phyloP scores from a whole-genome alignment of 345 rosid genomes.

The Populus tremula region DNA sequence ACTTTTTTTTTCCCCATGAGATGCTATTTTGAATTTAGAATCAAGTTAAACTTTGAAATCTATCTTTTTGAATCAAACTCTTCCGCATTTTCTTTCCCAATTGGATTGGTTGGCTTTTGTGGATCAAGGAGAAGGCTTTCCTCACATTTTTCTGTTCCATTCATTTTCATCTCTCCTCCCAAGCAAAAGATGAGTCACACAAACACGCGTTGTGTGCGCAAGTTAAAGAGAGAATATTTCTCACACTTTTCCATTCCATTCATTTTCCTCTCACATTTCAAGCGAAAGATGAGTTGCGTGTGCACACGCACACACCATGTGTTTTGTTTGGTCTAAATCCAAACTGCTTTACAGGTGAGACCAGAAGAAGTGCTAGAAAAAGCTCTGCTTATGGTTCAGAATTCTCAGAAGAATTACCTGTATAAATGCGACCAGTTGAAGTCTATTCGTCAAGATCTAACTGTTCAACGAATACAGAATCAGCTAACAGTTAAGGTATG shows the following conservation, averaged over 20 bases:
- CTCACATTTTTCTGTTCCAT: neutral
- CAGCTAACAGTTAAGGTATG: constrained; percentile 81
- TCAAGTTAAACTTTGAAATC: neutral
- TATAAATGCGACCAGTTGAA: constrained; percentile 96
- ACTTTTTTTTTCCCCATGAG: neutral
- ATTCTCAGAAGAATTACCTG: constrained; percentile 86
- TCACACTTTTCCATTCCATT: neutral
- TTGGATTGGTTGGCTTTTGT: neutral
- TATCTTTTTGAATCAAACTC: neutral
- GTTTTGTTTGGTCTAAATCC: constrained; percentile 4
- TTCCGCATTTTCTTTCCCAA: neutral
- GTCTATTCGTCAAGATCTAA: constrained; percentile 97
- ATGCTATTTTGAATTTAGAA: neutral
- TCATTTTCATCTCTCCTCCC: neutral
- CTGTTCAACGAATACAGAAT: constrained; percentile 87
- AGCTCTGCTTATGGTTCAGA: constrained; percentile 79
- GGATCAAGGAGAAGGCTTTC: neutral
- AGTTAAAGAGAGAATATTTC: neutral
- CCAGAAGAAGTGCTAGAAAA: constrained; percentile 95
- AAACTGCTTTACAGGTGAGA: constrained; percentile 62
- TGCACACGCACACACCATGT: neutral
- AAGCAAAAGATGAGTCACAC: neutral
- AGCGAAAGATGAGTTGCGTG: neutral
- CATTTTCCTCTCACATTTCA: neutral
- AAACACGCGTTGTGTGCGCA: neutral